Evolutionary conservation across 2,329 filamentous ascomycete genomes (phyloP), one percentile per base, ranked within the genome.

Genomic region (Alternaria brassicicola): DNA sequence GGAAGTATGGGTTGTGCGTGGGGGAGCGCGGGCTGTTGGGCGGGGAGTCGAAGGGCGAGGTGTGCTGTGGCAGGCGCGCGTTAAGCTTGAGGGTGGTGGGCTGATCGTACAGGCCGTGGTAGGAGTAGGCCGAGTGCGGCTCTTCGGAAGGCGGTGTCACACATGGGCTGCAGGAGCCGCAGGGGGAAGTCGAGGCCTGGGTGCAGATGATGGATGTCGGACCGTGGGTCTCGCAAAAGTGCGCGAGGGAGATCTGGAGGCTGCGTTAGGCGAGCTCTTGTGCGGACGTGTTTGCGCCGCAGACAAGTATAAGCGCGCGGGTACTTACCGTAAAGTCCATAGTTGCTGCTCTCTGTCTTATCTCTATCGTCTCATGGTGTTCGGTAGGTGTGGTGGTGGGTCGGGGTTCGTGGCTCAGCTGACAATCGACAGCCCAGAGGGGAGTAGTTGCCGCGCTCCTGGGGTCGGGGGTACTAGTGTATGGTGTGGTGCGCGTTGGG

Each of bases 201-300:
- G 85, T 86, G 75, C 85, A 86, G 64, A 87, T 83, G 73, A 86
- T 85, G 55, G 84, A 86, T 51, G 84, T 87, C 17, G 85, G 85
- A 72, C 85, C 85, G 81, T 87, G 84, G 74, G 84, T 79, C 78
- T 87, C 85, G 76, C 85, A 87, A 74, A 87, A 87, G 77, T 87
- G 85, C 64, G 85, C 85, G 63, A 87, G 81, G 68, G 85, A 86
- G 71, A 87, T 82, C 85, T 87, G 68, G 19, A 33, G 23, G 19
- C 52, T 55, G 52, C 42, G 28, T 57, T 59, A 51, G 50, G 12
- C 21, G 35, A 30, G 49, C 23, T 52, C 41, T 12, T 35, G 21
- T 39, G n/a, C 23, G 31, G 31, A 39, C 47, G 4, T 21, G 50
- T 19, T 30, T 45, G 52, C 46, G 55, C 21, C 35, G 59, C 36